These are phyloP conservation scores for Clohesyomyces aquaticus DNA, from an alignment of 495 filamentous ascomycete genomes.

Conservation along the genomic window DNA sequence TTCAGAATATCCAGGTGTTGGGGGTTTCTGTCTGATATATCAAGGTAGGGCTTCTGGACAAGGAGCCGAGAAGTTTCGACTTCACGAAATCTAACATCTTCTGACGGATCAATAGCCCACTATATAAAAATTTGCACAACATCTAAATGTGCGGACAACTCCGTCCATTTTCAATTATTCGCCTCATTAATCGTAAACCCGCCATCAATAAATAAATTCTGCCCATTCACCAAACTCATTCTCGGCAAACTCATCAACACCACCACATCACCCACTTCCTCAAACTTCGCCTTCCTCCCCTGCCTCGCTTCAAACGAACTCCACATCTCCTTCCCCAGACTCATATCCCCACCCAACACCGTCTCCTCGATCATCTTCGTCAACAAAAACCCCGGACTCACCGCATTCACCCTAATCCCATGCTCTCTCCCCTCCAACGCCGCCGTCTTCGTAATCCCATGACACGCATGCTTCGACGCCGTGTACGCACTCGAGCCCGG, in stretches of 20 bases:
- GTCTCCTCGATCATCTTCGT: slow-evolving; percentile 49
- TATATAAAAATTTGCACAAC: no score
- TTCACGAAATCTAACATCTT: no score
- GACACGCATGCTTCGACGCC: slow-evolving; percentile 54
- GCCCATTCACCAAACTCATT: slow-evolving; percentile 46
- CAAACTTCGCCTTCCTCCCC: slow-evolving; percentile 45
- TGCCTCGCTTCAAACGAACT: slow-evolving; percentile 44
- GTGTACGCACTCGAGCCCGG: slow-evolving; percentile 49
- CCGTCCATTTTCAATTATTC: neutral
- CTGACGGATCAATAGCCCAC: no score
- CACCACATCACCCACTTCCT: slow-evolving; percentile 53
- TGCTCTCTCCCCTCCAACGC: slow-evolving; percentile 46
- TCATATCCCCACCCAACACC: slow-evolving; percentile 26
- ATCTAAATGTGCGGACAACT: slow-evolving; percentile 1
- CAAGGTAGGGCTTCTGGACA: no score
- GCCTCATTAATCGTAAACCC: slow-evolving; percentile 11
- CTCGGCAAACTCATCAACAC: slow-evolving; percentile 52
- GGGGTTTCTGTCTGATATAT: neutral
- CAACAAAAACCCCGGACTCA: slow-evolving; percentile 52
- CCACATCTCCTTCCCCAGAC: slow-evolving; percentile 13
- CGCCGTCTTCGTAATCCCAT: slow-evolving; percentile 53
- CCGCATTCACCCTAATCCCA: slow-evolving; percentile 52
- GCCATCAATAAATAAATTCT: slow-evolving; percentile 7
- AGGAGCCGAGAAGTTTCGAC: no score
- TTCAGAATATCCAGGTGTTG: neutral